These are phyloP conservation scores for Plantago major DNA, from an alignment of 257 asterid genomes.

Conservation along the genomic window DNA sequence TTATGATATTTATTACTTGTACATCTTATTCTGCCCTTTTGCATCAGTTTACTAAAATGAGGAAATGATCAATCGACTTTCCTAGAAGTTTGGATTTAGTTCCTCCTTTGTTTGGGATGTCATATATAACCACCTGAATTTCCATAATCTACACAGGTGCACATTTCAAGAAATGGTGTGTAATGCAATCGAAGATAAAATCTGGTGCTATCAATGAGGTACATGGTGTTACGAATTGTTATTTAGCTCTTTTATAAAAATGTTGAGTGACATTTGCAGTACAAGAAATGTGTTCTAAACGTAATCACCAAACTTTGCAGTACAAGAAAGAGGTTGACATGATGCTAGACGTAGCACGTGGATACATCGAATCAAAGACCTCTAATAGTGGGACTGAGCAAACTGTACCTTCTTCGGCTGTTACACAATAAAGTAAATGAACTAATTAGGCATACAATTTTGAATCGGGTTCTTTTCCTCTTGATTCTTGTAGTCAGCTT, in stretches of 20 bases:
- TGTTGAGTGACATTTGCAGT: too few species aligned
- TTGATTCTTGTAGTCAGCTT: constrained; percentile 5
- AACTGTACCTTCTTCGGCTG: constrained; percentile 25
- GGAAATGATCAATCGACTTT: too few species aligned
- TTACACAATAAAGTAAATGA: constrained; percentile 36
- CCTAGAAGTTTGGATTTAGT: too few species aligned
- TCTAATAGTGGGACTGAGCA: constrained; percentile 28
- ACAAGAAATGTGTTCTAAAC: not conserved
- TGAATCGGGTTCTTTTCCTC: not conserved
- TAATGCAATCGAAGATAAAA: constrained; percentile 94
- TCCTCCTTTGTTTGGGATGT: too few species aligned
- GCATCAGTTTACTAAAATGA: too few species aligned
- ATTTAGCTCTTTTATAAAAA: not conserved
- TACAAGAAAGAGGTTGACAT: constrained; percentile 89
- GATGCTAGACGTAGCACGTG: constrained; percentile 75
- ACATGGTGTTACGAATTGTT: not conserved
- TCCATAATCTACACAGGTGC: constrained; percentile 52
- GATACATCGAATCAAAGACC: constrained; percentile 50
- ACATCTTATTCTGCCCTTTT: too few species aligned
- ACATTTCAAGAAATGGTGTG: constrained; percentile 97
- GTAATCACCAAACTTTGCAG: constrained; percentile 35
- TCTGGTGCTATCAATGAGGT: constrained; percentile 92
- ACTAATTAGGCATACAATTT: too few species aligned
- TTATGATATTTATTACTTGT: too few species aligned
- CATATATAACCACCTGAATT: not conserved